Percentiles rank a stretch among this genome's conserved stretches.
Conservation (phyloP, 345 rosid species). For the Durio zibethinus region DNA sequence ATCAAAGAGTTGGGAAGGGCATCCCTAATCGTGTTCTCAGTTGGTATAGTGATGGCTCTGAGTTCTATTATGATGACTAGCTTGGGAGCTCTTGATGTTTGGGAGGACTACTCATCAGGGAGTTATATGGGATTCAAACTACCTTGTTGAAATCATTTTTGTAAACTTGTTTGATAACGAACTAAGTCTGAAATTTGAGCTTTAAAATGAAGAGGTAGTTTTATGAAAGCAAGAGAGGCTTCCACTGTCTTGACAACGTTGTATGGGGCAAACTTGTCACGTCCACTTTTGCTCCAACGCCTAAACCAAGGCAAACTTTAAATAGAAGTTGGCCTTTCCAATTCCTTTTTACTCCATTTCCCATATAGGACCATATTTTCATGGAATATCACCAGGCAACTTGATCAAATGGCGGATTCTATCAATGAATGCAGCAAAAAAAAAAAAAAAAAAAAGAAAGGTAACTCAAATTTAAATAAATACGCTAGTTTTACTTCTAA, state of each 20-base stretch:
- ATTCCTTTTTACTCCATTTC: background rate
- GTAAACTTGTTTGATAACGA: background rate
- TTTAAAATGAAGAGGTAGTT: background rate
- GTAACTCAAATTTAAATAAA: background rate
- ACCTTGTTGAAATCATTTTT: slow-evolving; percentile 49
- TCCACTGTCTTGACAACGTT: no score
- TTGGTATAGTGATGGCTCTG: slow-evolving; percentile 72
- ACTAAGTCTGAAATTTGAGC: background rate
- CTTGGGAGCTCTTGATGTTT: slow-evolving; percentile 61
- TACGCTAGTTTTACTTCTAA: background rate
- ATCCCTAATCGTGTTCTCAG: slow-evolving; percentile 79
- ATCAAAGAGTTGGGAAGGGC: slow-evolving; percentile 62
- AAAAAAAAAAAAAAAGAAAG: background rate
- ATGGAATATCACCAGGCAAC: no score
- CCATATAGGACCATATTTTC: background rate
- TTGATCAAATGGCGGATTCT: no score
- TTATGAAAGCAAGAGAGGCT: background rate
- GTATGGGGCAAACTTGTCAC: background rate
- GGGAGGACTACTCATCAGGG: slow-evolving; percentile 61
- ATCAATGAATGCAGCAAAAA: background rate
- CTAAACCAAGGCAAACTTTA: background rate
- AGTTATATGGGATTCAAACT: slow-evolving; percentile 66
- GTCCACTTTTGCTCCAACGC: background rate
- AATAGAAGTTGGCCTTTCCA: background rate
- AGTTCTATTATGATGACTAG: slow-evolving; percentile 71